Base-by-base conservation (phyloP, 2,329 filamentous ascomycete genomes). In the Acephala macrosclerotiorum region DNA sequence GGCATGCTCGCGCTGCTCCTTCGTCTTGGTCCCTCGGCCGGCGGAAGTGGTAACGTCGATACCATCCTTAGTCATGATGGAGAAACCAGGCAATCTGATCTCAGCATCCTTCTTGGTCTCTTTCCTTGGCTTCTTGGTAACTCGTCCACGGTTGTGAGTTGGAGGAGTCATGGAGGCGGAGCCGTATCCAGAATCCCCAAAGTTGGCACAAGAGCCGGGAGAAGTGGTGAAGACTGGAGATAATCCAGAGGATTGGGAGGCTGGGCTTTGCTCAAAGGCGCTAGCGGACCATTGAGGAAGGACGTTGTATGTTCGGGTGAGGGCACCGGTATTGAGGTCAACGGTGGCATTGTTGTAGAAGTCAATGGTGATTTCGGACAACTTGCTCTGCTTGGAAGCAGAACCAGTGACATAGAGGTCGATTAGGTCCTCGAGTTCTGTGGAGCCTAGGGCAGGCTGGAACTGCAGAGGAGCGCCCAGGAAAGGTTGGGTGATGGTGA, bases 1-100 rank as follows among this genome's bases (percentile, higher is more conserved):
- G 6, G 88, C 88, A 73, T 89, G 88, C 61, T 89, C 87, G 38
- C 88, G 83, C 80, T 90, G 87, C 80, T 89, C 87, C 81, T 88
- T 88, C 60, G 88, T 88, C 79, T 89, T 90, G 76, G 84, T 87
- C 38, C 87, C 87, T 45, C 87, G 83, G 18, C 86, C 87, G 16
- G 86, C 85, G 63, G 84, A 83, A 76, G 88, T 86, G 53, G 88
- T 90, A 63, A 90, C 84, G 74, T 90, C 88, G 49, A 79, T 78
- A 57, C 88, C 88, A 68, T 88, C 87, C 75, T 83, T 85, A 65
- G 87, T 90, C 80, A 90, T 82, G 68, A 90, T 90, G 75, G 87
- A 88, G 86, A 90, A 89, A 60, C 88, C 87, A 8, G 87, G 87
- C 22, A 89, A 76, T 69, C 71, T 63, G 22, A n/a, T 29, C 14